Evolutionary conservation across 2,329 filamentous ascomycete species (phyloP), one percentile per base, ranked within the genome.

Genomic region (Diaporthe humulicola): DNA sequence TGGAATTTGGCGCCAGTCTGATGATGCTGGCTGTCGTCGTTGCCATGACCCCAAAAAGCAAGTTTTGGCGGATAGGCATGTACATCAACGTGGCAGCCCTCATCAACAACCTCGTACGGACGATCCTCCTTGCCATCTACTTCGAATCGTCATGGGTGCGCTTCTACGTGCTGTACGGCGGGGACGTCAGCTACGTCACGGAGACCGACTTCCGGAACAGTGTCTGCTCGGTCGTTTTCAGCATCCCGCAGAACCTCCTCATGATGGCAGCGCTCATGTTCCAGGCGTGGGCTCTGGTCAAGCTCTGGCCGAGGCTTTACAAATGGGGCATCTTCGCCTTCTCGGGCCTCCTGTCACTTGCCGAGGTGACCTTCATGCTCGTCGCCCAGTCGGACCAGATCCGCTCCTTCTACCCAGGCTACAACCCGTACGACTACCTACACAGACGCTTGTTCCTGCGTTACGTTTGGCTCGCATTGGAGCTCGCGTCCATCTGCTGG

Each of bases 1-100:
- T 89, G 25, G 94, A 96, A 81, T 87, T 95, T 70, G 94, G 94
- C 40, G 90, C 93, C 33, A 90, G 90, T 61, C 77, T 92, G 74
- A 84, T 93, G 75, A 89, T 95, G 79, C 85, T 96, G 25, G 78
- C 93, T 57, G 86, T 93, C 40, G 85, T 96, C 3, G 84, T 95
- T 15, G 79, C 93, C 74, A 88, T 96, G 82, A 95, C 94, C 0
- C 90, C 90, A 28, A 81, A 86, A 0, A 86, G 90, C 77, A 95
- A 94, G 81, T 89, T 94, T 75, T 85, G 85, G 70, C 92, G 92
- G 2, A 80, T 87, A 0, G 88, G 94, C 28, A 94, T 93, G 81
- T 80, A 92, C 77, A 85, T 95, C 79, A 95, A 96, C 80, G 78
- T 89, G 28, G 75, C 87, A 33, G 89, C 90, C 19, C 87, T 97